Percentiles rank a stretch among this genome's conserved stretches.
These are phyloP conservation scores for Lyophyllum shimeji DNA, from an alignment of 768 basidiomycete species.

Conservation along the genomic window DNA sequence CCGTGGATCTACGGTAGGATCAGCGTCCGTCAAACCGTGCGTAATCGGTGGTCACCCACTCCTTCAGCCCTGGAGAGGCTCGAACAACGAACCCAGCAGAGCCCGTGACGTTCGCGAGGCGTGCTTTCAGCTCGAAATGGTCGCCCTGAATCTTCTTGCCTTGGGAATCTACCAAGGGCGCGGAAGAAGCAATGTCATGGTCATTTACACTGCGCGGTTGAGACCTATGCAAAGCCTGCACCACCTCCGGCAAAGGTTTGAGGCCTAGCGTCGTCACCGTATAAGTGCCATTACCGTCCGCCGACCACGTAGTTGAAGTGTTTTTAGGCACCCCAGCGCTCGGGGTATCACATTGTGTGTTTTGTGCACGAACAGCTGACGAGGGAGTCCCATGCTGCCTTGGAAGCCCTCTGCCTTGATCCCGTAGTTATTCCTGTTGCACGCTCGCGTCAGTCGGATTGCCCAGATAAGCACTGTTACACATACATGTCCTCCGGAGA, in stretches of 20 bases:
- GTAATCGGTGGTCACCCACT: neutral
- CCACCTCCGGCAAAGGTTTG: neutral
- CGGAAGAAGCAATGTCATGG: neutral
- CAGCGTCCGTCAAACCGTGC: neutral
- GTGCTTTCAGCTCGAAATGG: neutral
- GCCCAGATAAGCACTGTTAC: neutral
- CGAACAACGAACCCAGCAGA: neutral
- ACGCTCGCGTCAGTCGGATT: neutral
- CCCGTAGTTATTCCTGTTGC: neutral
- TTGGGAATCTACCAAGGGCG: neutral
- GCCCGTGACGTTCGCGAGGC: constrained; percentile 1
- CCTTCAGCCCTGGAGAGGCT: neutral
- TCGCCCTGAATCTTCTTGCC: neutral
- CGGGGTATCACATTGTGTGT: neutral
- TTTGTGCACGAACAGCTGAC: neutral
- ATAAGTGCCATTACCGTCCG: neutral
- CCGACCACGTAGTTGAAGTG: neutral
- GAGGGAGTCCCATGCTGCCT: neutral
- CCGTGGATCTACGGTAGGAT: neutral
- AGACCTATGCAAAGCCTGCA: neutral
- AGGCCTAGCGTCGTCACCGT: neutral
- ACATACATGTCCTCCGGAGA: constrained; percentile 1
- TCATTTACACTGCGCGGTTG: neutral
- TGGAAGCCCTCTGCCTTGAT: constrained; percentile 4
- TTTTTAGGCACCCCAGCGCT: neutral